phyloP scores from a whole-genome alignment of 2,329 filamentous ascomycete genomes.

The Cercospora sojina region DNA sequence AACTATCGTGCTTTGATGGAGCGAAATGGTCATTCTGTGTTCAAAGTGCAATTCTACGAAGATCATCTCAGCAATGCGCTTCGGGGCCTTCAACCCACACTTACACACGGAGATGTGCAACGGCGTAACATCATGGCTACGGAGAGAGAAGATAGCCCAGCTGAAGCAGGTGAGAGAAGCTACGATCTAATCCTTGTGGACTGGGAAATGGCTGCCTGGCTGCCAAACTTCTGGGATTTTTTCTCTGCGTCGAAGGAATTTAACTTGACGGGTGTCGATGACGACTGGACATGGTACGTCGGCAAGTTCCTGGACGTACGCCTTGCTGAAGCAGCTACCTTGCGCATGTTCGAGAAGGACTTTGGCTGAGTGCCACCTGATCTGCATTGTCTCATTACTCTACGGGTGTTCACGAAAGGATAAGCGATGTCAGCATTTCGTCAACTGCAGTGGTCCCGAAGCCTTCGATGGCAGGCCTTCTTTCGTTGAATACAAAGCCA shows the following conservation, averaged over 20 bases:
- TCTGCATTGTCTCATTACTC: too few species aligned
- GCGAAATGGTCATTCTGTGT: not conserved
- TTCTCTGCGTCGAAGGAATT: not conserved
- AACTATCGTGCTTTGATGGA: conserved; percentile 1
- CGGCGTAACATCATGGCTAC: conserved; percentile 9
- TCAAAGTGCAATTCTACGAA: conserved; percentile 3
- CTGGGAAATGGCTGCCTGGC: conserved; percentile 17
- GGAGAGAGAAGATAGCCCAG: not conserved
- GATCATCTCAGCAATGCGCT: conserved; percentile 1
- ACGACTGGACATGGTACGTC: not conserved
- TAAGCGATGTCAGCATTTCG: too few species aligned
- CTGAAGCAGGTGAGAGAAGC: not conserved
- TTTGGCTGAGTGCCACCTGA: not conserved
- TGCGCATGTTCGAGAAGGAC: not conserved
- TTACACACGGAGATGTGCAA: conserved; percentile 15
- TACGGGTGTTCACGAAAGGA: too few species aligned
- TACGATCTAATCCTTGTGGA: conserved; percentile 10
- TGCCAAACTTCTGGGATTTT: conserved; percentile 15
- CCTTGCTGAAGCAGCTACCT: not conserved
- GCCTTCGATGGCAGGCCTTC: too few species aligned
- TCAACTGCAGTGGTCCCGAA: too few species aligned
- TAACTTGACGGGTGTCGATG: not conserved
- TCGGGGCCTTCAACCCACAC: not conserved
- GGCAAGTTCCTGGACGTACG: not conserved
- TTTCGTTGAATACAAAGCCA: too few species aligned